A percentile compares a stretch with the other conserved stretches of the same genome.
These are phyloP conservation scores for Blastobotrys terrestris DNA, from an alignment of 805 yeast species.

Conservation along the genomic window DNA sequence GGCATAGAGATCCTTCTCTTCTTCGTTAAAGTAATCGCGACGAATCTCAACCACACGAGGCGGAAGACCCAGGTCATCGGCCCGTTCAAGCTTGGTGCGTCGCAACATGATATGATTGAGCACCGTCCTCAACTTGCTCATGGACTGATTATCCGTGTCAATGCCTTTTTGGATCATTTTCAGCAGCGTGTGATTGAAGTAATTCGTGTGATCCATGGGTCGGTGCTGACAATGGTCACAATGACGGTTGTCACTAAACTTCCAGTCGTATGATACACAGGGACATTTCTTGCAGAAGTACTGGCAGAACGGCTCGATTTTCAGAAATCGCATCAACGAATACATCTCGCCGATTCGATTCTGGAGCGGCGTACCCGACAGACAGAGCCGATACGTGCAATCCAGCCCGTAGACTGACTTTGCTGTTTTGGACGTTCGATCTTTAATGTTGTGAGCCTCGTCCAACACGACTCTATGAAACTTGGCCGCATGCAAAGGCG, in stretches of 20 bases:
- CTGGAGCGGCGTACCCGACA: conserved; percentile 94
- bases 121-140: conserved; percentile 66
- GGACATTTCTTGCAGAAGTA: conserved; percentile 93
- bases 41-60: conserved; percentile 91
- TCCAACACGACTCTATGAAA: conserved; percentile 87
- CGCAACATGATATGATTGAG: conserved; percentile 82
- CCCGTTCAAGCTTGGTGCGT: conserved; percentile 91
- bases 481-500: conserved; percentile 63
- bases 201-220: conserved; percentile 92
- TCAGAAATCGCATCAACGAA: conserved; percentile 79
- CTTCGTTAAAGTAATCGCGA: conserved; percentile 83
- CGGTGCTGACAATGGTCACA: conserved; percentile 87
- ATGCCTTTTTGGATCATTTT: conserved; percentile 89
- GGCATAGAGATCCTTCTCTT: conserved; percentile 87
- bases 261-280: conserved; percentile 79
- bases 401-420: conserved; percentile 75
- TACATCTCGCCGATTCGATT: conserved; percentile 96
- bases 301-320: conserved; percentile 76
- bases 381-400: conserved; percentile 79
- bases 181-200: conserved; percentile 91
- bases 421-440: conserved; percentile 88
- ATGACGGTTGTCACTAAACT: conserved; percentile 70
- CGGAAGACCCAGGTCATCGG: conserved; percentile 95
- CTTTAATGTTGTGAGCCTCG: conserved; percentile 97
- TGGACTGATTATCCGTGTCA: conserved; percentile 66